Percentiles rank a stretch among this genome's conserved stretches.
phyloP scores from a whole-genome alignment of 75 land plant genomes.

The Selaginella tamariscina region DNA sequence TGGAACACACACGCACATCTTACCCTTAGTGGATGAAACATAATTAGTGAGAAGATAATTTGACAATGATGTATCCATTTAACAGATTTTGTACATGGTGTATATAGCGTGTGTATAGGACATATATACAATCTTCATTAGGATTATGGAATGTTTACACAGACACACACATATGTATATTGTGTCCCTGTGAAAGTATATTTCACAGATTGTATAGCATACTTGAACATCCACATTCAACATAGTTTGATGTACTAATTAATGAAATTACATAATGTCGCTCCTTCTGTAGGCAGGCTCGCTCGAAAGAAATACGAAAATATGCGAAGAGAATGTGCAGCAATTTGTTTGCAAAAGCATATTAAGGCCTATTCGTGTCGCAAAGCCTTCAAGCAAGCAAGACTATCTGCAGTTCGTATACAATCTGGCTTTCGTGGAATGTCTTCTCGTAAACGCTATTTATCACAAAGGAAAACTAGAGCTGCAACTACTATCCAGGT shows the following conservation, averaged over 20 bases:
- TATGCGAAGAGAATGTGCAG: constrained; percentile 51
- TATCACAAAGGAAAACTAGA: constrained; percentile 49
- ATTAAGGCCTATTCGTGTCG: constrained; percentile 30
- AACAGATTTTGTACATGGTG: no score
- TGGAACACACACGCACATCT: no score
- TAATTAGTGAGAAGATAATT: no score
- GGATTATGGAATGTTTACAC: no score
- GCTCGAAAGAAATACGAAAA: constrained; percentile 43
- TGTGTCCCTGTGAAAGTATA: no score
- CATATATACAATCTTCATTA: no score
- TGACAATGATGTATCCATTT: no score
- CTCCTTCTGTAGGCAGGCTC: constrained; percentile 48
- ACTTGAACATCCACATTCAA: background rate
- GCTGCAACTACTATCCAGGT: constrained; percentile 65
- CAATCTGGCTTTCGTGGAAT: constrained; percentile 63
- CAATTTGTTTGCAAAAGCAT: constrained; percentile 54
- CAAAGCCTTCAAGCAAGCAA: constrained; percentile 31
- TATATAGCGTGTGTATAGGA: no score
- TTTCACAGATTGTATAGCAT: no score
- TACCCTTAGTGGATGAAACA: no score
- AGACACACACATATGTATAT: no score
- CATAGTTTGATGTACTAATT: background rate
- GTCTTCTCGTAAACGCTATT: constrained; percentile 54
- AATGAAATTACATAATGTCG: no score
- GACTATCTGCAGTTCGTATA: constrained; percentile 34